Conservation (phyloP, 129 eudicot species). For the Chrysanthemum seticuspe region DNA sequence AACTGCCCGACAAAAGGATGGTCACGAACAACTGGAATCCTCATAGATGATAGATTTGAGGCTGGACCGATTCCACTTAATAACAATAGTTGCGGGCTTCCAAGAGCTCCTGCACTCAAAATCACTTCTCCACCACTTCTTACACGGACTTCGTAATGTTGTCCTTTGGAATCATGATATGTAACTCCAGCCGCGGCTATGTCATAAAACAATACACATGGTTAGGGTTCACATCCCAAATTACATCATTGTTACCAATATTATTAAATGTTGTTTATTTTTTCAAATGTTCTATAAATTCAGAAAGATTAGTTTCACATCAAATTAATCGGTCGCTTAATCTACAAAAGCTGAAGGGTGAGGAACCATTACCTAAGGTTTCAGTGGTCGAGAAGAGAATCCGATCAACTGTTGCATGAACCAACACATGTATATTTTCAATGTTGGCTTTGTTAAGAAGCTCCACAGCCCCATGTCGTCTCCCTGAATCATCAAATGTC, state of each 20-base stretch:
- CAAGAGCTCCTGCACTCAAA: constrained; percentile 31
- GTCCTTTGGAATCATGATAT: constrained; percentile 20
- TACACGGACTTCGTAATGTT: constrained; percentile 10
- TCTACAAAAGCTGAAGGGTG: background rate
- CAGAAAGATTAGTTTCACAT: no score
- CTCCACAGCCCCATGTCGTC: constrained; percentile 12
- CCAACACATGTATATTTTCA: background rate
- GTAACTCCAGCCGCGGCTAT: constrained; percentile 27
- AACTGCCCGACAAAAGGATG: constrained; percentile 20
- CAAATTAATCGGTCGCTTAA: background rate
- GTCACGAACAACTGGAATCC: constrained; percentile 17
- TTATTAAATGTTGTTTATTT: no score
- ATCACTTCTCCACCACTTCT: constrained; percentile 27
- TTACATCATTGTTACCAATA: no score
- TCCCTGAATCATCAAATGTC: constrained; percentile 10
- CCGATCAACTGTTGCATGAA: background rate
- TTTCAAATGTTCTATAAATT: no score
- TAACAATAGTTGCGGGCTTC: constrained; percentile 39
- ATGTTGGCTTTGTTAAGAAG: constrained; percentile 4
- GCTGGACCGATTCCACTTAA: constrained; percentile 19
- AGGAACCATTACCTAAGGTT: background rate
- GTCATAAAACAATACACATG: background rate
- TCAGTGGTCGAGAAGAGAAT: background rate
- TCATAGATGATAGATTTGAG: constrained; percentile 1
- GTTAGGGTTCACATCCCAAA: background rate